Conservation (phyloP, 2,329 filamentous ascomycete genomes). For the Pestalotiopsis fici region DNA sequence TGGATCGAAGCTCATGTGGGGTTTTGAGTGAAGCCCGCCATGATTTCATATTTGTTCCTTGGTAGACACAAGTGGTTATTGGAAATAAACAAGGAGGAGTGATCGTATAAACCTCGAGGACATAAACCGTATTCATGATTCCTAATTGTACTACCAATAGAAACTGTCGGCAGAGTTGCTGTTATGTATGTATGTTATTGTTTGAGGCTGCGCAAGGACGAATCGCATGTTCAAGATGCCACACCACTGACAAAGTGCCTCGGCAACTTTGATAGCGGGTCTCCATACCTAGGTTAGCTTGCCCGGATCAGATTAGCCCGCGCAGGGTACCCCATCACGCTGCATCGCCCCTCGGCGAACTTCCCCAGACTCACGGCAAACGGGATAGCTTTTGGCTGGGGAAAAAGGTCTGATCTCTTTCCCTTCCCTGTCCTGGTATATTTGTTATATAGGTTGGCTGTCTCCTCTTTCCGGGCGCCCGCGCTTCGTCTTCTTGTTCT, state of each 20-base stretch:
- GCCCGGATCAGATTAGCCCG: not conserved
- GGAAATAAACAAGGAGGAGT: too few species aligned
- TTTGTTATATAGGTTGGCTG: not conserved
- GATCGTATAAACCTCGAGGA: not conserved
- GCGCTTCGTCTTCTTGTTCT: not conserved
- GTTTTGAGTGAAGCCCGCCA: not conserved
- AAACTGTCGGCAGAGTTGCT: not conserved
- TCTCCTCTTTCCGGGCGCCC: not conserved
- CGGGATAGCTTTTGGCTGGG: not conserved
- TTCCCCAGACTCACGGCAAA: conserved; percentile 9
- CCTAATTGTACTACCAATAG: not conserved
- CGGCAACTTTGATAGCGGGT: conserved; percentile 4
- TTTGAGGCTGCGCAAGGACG: not conserved
- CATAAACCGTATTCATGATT: not conserved
- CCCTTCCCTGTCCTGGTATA: not conserved
- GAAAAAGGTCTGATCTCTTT: not conserved
- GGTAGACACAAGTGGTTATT: not conserved
- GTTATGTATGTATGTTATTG: not conserved
- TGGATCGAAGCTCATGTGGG: not conserved
- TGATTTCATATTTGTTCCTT: not conserved
- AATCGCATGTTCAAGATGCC: conserved; percentile 2
- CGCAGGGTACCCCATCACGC: not conserved
- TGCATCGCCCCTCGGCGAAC: conserved; percentile 1
- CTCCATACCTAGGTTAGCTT: not conserved
- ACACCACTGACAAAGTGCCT: conserved; percentile 1